These are phyloP conservation scores for Salix udensis DNA, from an alignment of 345 rosid species.

Conservation along the genomic window DNA sequence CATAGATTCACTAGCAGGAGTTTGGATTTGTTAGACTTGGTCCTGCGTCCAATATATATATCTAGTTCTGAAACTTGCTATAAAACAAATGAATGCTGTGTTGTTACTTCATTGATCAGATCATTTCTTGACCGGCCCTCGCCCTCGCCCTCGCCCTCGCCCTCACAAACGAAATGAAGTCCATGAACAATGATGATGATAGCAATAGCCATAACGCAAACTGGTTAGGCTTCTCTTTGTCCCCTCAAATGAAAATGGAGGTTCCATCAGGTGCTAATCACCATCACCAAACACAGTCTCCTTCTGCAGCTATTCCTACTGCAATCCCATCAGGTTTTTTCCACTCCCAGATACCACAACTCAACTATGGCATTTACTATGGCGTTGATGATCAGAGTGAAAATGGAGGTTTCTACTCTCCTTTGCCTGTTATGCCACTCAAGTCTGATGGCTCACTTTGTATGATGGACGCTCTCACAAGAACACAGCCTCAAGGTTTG, in stretches of 20 bases:
- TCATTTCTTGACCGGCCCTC: slow-evolving; percentile 44
- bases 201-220: slow-evolving; percentile 32
- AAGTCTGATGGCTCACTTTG: slow-evolving; percentile 97
- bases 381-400: slow-evolving; percentile 38
- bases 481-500: slow-evolving; percentile 72
- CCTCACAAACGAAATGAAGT: slow-evolving; percentile 32
- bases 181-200: slow-evolving; percentile 51
- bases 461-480: slow-evolving; percentile 73
- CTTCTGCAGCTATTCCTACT: slow-evolving; percentile 29
- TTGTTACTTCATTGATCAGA: slow-evolving; percentile 26
- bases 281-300: slow-evolving; percentile 19
- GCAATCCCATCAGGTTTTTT: slow-evolving; percentile 35
- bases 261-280: slow-evolving; percentile 20
- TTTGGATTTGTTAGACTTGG: slow-evolving; percentile 33
- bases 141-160: slow-evolving; percentile 33
- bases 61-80: slow-evolving; percentile 26
- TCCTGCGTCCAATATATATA: slow-evolving; percentile 6
- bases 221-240: slow-evolving; percentile 83
- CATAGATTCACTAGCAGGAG: slow-evolving; percentile 43
- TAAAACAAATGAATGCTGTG: slow-evolving; percentile 11
- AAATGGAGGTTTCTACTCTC: slow-evolving; percentile 43
- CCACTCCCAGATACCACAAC: slow-evolving; percentile 27
- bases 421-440: slow-evolving; percentile 77
- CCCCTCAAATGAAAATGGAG: slow-evolving; percentile 72
- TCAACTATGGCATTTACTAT: slow-evolving; percentile 48